Evolutionary conservation across 345 rosid genomes (phyloP), one percentile per base, ranked within the genome.

Genomic region (Acer campestre): DNA sequence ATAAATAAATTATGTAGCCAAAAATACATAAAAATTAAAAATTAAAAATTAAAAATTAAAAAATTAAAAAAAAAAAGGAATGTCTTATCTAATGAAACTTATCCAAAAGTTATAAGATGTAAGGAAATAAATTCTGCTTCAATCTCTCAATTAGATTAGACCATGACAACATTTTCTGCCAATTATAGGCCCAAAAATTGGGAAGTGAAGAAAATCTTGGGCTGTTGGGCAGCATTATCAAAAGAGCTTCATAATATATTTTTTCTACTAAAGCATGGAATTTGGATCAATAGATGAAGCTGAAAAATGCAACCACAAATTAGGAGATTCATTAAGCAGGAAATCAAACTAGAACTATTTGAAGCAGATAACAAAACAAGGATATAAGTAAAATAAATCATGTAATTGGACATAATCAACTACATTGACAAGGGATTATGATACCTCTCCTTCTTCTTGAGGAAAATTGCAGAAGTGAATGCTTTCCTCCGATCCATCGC

Each of bases 401-500:
- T 51, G 16, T 58, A 29, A 65, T 1, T 10, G 16, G 17, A 42
- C 68, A 78, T 62, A 73, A 73, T 68, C 18, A 12, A 31, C 1
- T 61, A 59, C 35, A 55, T 59, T 11, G 40, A 27, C 20, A 10
- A 62, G 44, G 12, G 27, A 58, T 22, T 7, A 63, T 29, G 61
- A 68, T 89, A 94, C 99, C 95, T 83, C 80, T 78, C 98, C 99
- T 84, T 93, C 96, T 79, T 70, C 90, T 83, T 78, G 84, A 38
- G 99, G 99, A 79, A 93, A 88, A 71, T 84, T 84, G 85, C 99
- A 94, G 70, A 82, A 94, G 75, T 97, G 98, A 78, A 97, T 87
- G 78, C 97, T 92, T 82, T 97, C 97, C 83, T 93, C 98, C 10
- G 92, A 86, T 65, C 88, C 91, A 70, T 83, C 55, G 73, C 83